These are phyloP conservation scores for Phytophthora cajani DNA, from an alignment of 352 stramenopile species.

Conservation along the genomic window DNA sequence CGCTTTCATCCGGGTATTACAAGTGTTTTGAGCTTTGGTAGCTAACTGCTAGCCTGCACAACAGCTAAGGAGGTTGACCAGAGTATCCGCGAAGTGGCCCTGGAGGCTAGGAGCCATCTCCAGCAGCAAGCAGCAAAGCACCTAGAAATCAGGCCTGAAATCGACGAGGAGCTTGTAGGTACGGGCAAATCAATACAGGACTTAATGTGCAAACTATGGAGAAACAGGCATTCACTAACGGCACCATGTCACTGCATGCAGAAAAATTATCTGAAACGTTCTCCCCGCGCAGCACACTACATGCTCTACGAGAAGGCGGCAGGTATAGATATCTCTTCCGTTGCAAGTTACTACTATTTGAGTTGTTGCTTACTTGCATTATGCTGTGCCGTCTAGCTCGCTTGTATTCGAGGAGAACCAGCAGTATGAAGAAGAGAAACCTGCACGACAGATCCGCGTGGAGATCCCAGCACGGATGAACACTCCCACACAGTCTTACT, in stretches of 20 bases:
- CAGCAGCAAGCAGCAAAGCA: conserved; percentile 54
- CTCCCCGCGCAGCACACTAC: conserved; percentile 54
- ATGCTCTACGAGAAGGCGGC: conserved; percentile 47
- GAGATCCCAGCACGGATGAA: conserved; percentile 32
- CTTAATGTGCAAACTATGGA: neutral
- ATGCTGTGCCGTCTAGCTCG: conserved; percentile 14
- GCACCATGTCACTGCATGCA: conserved; percentile 5
- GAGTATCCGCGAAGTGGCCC: conserved; percentile 68
- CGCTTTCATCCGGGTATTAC: neutral
- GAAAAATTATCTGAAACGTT: conserved; percentile 71
- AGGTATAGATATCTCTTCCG: conserved; percentile 35
- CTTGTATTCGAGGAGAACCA: conserved; percentile 32
- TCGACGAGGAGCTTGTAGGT: conserved; percentile 57
- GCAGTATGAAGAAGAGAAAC: conserved; percentile 27
- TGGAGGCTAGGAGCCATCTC: conserved; percentile 62
- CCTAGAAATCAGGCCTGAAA: conserved; percentile 36
- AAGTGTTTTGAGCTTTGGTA: neutral
- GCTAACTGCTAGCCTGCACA: conserved; percentile 2
- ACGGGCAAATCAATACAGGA: neutral
- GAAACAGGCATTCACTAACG: neutral
- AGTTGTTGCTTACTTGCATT: conserved; percentile 1
- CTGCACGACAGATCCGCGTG: conserved; percentile 27
- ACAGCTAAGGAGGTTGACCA: conserved; percentile 64
- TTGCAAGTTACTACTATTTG: neutral
- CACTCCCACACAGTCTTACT: conserved; percentile 1